phyloP scores from a whole-genome alignment of 768 basidiomycete species.

The Tephrocybe sp. region DNA sequence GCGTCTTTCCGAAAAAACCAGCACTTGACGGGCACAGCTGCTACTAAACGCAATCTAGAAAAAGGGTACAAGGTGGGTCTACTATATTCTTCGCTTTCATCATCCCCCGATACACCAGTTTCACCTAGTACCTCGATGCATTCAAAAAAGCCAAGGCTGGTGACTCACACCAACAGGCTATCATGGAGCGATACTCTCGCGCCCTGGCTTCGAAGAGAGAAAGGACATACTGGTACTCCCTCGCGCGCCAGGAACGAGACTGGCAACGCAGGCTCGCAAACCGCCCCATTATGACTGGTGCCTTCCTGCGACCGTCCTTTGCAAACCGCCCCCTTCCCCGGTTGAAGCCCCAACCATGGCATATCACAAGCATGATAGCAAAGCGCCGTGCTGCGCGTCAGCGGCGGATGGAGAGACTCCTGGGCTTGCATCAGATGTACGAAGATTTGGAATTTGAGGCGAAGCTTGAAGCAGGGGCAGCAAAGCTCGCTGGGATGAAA shows the following conservation, averaged over 20 bases:
- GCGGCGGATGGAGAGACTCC: constrained; percentile 39
- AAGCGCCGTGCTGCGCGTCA: constrained; percentile 38
- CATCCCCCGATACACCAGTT: not conserved
- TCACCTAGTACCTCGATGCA: constrained; percentile 55
- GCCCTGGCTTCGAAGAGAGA: constrained; percentile 53
- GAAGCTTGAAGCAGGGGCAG: constrained; percentile 33
- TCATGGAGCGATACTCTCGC: constrained; percentile 58
- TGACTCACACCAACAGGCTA: constrained; percentile 40
- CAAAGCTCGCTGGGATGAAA: constrained; percentile 2
- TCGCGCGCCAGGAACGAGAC: constrained; percentile 50
- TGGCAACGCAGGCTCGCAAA: constrained; percentile 54
- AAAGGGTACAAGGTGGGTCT: constrained; percentile 57
- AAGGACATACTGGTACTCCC: constrained; percentile 45
- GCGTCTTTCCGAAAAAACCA: constrained; percentile 53
- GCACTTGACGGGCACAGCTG: constrained; percentile 51
- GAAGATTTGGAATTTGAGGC: constrained; percentile 34
- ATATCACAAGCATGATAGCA: constrained; percentile 71
- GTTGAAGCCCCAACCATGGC: constrained; percentile 73
- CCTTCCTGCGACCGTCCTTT: constrained; percentile 60
- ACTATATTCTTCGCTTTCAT: not conserved
- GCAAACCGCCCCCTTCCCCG: constrained; percentile 76
- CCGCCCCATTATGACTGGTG: constrained; percentile 73
- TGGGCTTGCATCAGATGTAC: constrained; percentile 28
- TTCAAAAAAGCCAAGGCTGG: constrained; percentile 57
- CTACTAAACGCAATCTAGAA: constrained; percentile 45